Evolutionary conservation across 768 basidiomycete species (phyloP), one percentile per base, ranked within the genome.

Genomic region (Paxillus rubicundulus): DNA sequence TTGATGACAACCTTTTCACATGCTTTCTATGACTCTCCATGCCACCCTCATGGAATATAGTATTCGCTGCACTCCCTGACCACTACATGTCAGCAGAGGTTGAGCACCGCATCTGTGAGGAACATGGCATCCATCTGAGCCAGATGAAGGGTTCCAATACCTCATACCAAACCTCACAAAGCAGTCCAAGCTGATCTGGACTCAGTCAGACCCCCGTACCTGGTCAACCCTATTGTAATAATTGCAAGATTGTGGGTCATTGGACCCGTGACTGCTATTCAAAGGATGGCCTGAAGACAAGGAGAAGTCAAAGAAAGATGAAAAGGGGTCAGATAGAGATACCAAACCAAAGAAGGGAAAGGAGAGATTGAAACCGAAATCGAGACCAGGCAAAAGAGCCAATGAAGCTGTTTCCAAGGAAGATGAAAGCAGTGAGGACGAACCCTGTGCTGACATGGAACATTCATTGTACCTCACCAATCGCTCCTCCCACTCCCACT

Each of bases 201-300:
- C 20, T 24, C 4, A 52, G 50, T 21, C 6, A 20, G 7, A 45
- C 42, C 17, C 50, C 50, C 17, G 27, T 52, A 17, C 42, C 50
- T 5, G 34, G 50, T 3, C 50, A 52, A 45, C 50, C 50, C 18
- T 52, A 45, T 14, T 45, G 43, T 7, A 13, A 37, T 17, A 45
- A 52, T 18, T 52, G 50, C 44, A 45, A 36, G 17, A 18, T 52
- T 8, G 9, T 9, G 16, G 33, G 50, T 45, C 50, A 52, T 18
- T 45, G 32, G 24, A 52, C 43, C 27, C 13, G 27, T 9, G 50
- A 52, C 36, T 52, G 50, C 50, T 38, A 28, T 14, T 27, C 21
- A 4, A 52, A 45, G 27, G 18, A 3, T 17, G 34, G 8, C 12
- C 8, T 5, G 45, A 52, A n/a, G 37, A 41, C 17, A 32, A 41